These are phyloP conservation scores for Beauveria sp. DNA, from an alignment of 2,329 filamentous ascomycete genomes.

Conservation along the genomic window DNA sequence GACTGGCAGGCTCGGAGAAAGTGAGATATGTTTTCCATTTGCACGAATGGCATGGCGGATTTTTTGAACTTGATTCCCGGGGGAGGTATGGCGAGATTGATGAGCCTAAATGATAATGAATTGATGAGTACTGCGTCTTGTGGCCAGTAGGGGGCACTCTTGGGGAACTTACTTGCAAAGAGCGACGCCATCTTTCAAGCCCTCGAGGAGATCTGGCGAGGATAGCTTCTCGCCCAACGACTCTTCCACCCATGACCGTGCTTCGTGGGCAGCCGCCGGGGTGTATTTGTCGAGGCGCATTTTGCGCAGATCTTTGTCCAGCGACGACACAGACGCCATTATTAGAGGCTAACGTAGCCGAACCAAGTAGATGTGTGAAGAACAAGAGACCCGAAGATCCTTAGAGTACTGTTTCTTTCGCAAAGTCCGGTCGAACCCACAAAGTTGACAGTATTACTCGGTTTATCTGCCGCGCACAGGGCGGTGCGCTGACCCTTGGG, in stretches of 20 bases:
- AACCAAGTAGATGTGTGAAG: not conserved
- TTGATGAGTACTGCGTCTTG: conserved; percentile 12
- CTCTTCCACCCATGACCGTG: conserved; percentile 76
- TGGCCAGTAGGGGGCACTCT: not conserved
- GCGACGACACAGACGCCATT: conserved; percentile 89
- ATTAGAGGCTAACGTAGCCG: conserved; percentile 7
- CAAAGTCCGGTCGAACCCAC: not conserved
- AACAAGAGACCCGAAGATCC: not conserved
- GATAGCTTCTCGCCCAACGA: conserved; percentile 67
- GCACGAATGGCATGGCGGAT: conserved; percentile 93
- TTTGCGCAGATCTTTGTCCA: conserved; percentile 93
- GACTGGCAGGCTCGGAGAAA: conserved; percentile 84
- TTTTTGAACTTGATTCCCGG: conserved; percentile 84
- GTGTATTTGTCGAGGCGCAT: conserved; percentile 91
- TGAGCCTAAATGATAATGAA: conserved; percentile 51
- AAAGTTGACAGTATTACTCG: not conserved
- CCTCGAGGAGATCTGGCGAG: conserved; percentile 70
- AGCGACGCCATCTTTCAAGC: conserved; percentile 81
- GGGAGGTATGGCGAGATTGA: conserved; percentile 69
- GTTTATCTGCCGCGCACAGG: not conserved
- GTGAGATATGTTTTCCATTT: conserved; percentile 99
- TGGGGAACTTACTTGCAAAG: conserved; percentile 69
- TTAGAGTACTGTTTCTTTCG: not conserved
- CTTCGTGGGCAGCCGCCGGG: conserved; percentile 79
- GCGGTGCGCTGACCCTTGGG: not conserved